A percentile compares a stretch with the other conserved stretches of the same genome.
phyloP scores from a whole-genome alignment of 2,329 filamentous ascomycete species.

The Alternaria sp. region DNA sequence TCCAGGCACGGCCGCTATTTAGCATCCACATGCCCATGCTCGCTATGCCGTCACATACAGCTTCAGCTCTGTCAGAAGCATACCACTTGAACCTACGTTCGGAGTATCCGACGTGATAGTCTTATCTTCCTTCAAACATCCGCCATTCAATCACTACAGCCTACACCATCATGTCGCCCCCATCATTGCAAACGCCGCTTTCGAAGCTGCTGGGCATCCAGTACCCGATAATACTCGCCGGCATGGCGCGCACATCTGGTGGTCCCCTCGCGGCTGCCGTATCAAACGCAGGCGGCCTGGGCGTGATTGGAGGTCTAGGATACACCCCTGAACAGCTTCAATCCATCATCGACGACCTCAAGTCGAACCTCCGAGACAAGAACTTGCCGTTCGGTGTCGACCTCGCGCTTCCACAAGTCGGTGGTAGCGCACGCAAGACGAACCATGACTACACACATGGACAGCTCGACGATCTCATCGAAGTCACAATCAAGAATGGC shows the following conservation, averaged over 20 bases:
- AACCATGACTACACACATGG: constrained; percentile 97
- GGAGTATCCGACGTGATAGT: constrained; percentile 9
- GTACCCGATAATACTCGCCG: constrained; percentile 90
- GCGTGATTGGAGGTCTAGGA: constrained; percentile 60
- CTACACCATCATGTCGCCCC: constrained; percentile 40
- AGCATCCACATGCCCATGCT: constrained; percentile 35
- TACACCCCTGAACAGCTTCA: constrained; percentile 73
- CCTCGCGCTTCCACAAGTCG: constrained; percentile 88
- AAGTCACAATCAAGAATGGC: constrained; percentile 84
- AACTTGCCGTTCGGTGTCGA: constrained; percentile 88
- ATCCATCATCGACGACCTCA: constrained; percentile 85
- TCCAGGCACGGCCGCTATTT: constrained; percentile 32
- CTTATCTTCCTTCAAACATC: background rate
- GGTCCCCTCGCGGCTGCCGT: constrained; percentile 52
- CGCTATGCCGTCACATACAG: constrained; percentile 20
- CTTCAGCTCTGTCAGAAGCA: constrained; percentile 5
- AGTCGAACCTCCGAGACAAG: constrained; percentile 71
- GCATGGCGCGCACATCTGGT: constrained; percentile 81
- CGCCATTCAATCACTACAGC: background rate
- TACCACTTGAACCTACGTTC: background rate
- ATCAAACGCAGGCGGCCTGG: constrained; percentile 85
- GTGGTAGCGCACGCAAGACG: constrained; percentile 82
- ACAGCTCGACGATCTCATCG: constrained; percentile 85
- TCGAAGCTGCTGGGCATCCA: constrained; percentile 75
- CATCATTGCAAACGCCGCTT: constrained; percentile 49